Conservation (phyloP, 768 basidiomycete species). For the Steccherinum ochraceum region DNA sequence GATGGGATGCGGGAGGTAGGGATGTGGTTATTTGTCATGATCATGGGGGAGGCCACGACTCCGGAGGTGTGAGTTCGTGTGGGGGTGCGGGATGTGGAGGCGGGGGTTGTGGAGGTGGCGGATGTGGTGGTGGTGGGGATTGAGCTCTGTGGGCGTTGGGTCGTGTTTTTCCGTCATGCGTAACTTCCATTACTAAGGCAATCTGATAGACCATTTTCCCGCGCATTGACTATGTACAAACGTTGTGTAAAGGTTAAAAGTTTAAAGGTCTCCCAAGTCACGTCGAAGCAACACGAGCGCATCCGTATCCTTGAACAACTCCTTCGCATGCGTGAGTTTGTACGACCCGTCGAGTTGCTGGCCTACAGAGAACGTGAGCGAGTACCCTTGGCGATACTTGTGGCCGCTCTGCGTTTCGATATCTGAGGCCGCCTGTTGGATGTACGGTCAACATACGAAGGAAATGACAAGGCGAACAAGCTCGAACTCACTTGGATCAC, state of each 20-base stretch:
- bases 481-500: too few species aligned
- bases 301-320: neutral
- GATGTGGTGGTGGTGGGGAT: conserved; percentile 2
- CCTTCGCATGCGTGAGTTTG: neutral
- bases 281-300: too few species aligned
- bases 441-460: too few species aligned
- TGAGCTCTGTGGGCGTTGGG: neutral
- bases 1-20: neutral
- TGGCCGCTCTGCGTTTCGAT: neutral
- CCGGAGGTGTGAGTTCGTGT: neutral
- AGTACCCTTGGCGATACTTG: neutral
- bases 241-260: too few species aligned
- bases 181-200: too few species aligned
- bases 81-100: conserved; percentile 2
- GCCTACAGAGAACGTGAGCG: neutral
- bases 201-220: too few species aligned
- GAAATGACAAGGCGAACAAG: too few species aligned
- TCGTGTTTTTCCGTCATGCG: neutral
- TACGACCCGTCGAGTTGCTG: neutral
- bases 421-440: neutral
- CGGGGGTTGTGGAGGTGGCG: conserved; percentile 1
- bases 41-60: neutral
- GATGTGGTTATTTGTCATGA: conserved; percentile 3
- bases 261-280: too few species aligned
- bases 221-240: too few species aligned